Percentiles rank a stretch among this genome's conserved stretches.
Evolutionary conservation across 2,329 filamentous ascomycete species (phyloP).

Genomic region (Cladosporium colombiae): DNA sequence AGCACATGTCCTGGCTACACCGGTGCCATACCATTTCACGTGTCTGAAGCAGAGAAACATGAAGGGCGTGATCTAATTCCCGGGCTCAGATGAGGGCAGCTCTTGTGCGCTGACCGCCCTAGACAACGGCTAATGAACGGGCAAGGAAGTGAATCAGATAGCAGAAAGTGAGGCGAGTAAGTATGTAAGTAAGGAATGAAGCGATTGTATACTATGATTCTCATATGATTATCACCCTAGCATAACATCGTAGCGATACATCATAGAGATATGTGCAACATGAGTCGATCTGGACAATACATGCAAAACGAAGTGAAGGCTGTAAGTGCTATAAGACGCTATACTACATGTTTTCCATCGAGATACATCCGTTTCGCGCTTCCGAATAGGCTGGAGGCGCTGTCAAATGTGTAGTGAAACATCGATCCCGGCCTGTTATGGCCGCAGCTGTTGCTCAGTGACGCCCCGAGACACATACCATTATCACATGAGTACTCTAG

Average conservation of each 20-base stretch:
- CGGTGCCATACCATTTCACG: background rate
- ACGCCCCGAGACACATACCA: background rate
- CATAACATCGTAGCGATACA: background rate
- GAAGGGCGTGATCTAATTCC: background rate
- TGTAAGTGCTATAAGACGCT: background rate
- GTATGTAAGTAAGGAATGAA: background rate
- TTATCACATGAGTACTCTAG: background rate
- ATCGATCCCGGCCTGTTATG: background rate
- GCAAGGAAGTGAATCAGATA: background rate
- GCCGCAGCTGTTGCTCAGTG: background rate
- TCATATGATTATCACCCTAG: background rate
- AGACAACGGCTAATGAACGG: background rate
- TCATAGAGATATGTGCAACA: background rate
- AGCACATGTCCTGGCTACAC: background rate
- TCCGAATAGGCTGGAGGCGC: background rate
- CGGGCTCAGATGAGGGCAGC: background rate
- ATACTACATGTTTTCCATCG: background rate
- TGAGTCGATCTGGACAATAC: background rate
- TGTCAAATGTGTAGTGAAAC: background rate
- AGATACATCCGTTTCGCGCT: background rate
- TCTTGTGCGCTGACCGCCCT: background rate
- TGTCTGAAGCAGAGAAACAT: background rate
- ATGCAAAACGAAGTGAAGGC: background rate
- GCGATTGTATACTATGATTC: background rate
- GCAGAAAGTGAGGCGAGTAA: background rate